Evolutionary conservation across 2,329 filamentous ascomycete genomes (phyloP).

Genomic region (Conoideocrella luteorostrata): DNA sequence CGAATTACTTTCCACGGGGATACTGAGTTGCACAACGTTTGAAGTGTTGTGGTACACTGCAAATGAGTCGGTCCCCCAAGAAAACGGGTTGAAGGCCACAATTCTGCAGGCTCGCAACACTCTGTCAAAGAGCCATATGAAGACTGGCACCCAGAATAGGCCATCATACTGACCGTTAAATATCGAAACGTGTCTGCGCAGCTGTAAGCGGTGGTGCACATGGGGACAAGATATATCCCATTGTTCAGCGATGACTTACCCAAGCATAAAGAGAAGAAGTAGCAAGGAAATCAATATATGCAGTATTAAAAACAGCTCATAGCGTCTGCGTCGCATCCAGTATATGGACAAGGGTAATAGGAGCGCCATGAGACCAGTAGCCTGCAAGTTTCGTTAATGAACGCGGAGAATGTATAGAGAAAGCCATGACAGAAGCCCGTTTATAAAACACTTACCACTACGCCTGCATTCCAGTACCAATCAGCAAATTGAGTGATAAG

Average conservation of each 20-base stretch:
- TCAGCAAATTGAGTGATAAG: too few relatives aligned
- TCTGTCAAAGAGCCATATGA: conserved; percentile 45
- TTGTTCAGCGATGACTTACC: too few relatives aligned
- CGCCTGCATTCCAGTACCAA: too few relatives aligned
- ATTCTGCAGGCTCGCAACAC: conserved; percentile 37
- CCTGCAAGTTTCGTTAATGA: too few relatives aligned
- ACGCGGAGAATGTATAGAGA: too few relatives aligned
- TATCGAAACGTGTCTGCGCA: conserved; percentile 44
- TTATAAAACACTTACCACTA: background rate
- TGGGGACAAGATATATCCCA: too few relatives aligned
- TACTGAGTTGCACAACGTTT: conserved; percentile 35
- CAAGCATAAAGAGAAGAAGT: conserved; percentile 43
- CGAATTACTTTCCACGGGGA: conserved; percentile 29
- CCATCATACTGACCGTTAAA: conserved; percentile 42
- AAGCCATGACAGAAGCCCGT: background rate
- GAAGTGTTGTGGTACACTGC: conserved; percentile 29
- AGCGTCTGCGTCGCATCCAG: conserved; percentile 44
- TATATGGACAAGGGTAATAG: conserved; percentile 42
- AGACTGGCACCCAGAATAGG: conserved; percentile 42
- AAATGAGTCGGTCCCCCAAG: conserved; percentile 28
- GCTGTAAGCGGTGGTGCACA: conserved; percentile 9
- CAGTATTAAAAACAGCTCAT: conserved; percentile 42
- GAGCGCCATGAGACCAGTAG: conserved; percentile 38
- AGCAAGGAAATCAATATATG: conserved; percentile 47
- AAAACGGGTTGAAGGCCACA: conserved; percentile 30